These are phyloP conservation scores for Camelina hispida DNA, from an alignment of 345 rosid species.

Conservation along the genomic window DNA sequence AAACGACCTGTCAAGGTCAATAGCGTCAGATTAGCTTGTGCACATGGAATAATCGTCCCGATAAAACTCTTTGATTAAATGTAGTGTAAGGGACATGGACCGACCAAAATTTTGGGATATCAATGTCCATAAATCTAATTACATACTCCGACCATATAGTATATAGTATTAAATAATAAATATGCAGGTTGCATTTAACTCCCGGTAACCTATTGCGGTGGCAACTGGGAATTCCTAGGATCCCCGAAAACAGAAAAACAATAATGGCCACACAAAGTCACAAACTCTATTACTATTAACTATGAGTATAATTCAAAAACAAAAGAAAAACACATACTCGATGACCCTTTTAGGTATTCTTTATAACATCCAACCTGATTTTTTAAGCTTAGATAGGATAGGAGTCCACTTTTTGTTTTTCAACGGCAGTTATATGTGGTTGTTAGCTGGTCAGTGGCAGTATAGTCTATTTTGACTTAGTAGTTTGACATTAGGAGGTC, in stretches of 20 bases:
- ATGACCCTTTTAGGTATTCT: background rate
- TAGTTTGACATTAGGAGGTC: conserved; percentile 11
- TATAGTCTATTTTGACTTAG: conserved; percentile 20
- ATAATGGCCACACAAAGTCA: conserved; percentile 8
- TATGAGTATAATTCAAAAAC: background rate
- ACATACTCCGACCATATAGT: conserved; percentile 16
- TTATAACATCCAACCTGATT: background rate
- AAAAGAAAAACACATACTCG: background rate
- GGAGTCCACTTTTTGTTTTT: conserved; percentile 2
- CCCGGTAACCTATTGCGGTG: conserved; percentile 47
- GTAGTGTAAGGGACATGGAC: conserved; percentile 31
- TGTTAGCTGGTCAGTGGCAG: conserved; percentile 31
- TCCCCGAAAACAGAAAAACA: conserved; percentile 38
- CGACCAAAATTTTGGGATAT: conserved; percentile 41
- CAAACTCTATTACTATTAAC: background rate
- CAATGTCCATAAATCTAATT: conserved; percentile 27
- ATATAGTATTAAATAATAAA: conserved; percentile 20
- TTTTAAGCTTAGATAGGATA: background rate
- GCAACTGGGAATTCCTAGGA: conserved; percentile 48
- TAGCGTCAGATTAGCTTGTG: conserved; percentile 24
- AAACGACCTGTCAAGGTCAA: conserved; percentile 23
- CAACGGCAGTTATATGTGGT: conserved; percentile 41
- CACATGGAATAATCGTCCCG: conserved; percentile 31
- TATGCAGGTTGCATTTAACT: conserved; percentile 44
- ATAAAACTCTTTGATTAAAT: conserved; percentile 26